These are phyloP conservation scores for Sphaerulina musiva DNA, from an alignment of 2,329 filamentous ascomycete genomes.

Conservation along the genomic window DNA sequence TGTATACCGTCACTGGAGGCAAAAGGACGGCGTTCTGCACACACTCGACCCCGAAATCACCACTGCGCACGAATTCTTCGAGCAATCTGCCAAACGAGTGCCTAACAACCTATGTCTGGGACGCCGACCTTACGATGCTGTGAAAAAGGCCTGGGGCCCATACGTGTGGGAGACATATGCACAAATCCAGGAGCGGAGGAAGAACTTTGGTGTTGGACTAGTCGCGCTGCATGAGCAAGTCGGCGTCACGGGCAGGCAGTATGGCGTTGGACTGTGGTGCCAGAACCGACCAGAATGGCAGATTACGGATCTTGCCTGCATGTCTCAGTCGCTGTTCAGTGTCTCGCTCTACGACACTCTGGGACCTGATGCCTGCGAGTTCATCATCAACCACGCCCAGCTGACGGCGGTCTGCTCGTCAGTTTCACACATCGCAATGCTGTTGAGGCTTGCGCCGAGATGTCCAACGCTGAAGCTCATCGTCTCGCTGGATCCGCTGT, in stretches of 20 bases:
- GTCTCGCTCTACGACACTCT: constrained; percentile 96
- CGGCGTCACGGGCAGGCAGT: constrained; percentile 60
- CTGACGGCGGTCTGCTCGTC: constrained; percentile 70
- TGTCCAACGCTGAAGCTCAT: constrained; percentile 80
- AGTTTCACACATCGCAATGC: constrained; percentile 69
- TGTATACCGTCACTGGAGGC: constrained; percentile 78
- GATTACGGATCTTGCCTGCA: constrained; percentile 75
- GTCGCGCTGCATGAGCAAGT: constrained; percentile 71
- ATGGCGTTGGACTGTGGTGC: constrained; percentile 76
- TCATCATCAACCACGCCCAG: constrained; percentile 86
- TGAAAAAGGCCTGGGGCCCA: constrained; percentile 64
- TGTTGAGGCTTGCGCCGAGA: constrained; percentile 72
- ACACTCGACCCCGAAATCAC: constrained; percentile 59
- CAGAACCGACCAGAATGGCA: constrained; percentile 88
- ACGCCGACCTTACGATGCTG: constrained; percentile 68
- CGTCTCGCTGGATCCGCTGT: constrained; percentile 75
- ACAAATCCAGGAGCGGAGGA: constrained; percentile 69
- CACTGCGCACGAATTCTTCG: constrained; percentile 34
- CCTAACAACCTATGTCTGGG: constrained; percentile 71
- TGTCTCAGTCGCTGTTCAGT: constrained; percentile 79
- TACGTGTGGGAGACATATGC: constrained; percentile 81
- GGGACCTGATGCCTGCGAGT: constrained; percentile 84
- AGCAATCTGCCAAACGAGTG: constrained; percentile 47
- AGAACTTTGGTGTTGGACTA: constrained; percentile 78
- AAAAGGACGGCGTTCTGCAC: constrained; percentile 63